These are phyloP conservation scores for Pseudogymnoascus sp. DNA, from an alignment of 2,329 filamentous ascomycete species.

Conservation along the genomic window DNA sequence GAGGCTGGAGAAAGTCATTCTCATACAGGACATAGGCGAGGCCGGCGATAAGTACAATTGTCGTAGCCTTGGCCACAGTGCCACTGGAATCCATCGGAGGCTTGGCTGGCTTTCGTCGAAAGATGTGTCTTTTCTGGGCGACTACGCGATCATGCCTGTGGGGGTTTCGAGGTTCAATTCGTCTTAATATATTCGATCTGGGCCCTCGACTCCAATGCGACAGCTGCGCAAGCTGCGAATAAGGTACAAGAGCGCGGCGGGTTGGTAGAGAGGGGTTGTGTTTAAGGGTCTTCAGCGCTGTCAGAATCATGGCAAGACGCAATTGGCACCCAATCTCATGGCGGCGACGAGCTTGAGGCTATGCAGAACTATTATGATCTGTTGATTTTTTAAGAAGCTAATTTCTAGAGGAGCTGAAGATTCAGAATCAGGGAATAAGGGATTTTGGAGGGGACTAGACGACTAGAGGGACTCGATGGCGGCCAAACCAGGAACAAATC, in stretches of 20 bases:
- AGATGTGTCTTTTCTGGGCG: neutral
- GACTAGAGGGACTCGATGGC: neutral
- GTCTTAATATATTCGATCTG: neutral
- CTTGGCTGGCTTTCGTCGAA: neutral
- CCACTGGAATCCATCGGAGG: slow-evolving; percentile 16
- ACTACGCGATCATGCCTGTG: neutral
- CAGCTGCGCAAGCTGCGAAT: neutral
- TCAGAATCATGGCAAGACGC: slow-evolving; percentile 1
- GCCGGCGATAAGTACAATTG: slow-evolving; percentile 19
- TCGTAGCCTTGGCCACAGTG: slow-evolving; percentile 19
- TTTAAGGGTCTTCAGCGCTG: neutral
- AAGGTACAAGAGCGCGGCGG: neutral
- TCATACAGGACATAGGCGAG: slow-evolving; percentile 25
- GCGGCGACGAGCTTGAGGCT: neutral
- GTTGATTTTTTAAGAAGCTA: neutral
- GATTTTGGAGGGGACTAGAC: neutral
- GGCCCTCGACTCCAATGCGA: neutral
- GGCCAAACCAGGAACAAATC: neutral
- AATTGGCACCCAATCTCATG: neutral
- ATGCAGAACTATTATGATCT: neutral
- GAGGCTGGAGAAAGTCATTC: slow-evolving; percentile 25
- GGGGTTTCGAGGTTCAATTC: neutral
- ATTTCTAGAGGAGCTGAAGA: neutral
- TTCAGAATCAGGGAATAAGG: neutral
- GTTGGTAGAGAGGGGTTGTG: neutral